Evolutionary conservation across 2,329 filamentous ascomycete genomes (phyloP), one percentile per base, ranked within the genome.

Genomic region (Nothophaeocryptopus gaeumannii): DNA sequence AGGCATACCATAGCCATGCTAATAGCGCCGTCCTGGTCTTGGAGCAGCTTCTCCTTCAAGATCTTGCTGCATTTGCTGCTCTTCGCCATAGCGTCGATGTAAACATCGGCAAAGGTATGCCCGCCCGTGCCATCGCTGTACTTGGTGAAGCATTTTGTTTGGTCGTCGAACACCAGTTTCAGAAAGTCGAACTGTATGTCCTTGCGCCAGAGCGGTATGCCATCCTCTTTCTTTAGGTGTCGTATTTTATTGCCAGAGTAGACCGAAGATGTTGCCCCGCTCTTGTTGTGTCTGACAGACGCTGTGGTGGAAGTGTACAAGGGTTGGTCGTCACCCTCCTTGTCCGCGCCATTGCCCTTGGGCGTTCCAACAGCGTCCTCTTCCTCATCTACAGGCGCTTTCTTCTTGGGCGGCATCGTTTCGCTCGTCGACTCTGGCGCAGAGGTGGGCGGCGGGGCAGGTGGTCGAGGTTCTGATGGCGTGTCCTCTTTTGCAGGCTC

Each of bases 41-140:
- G 93, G 64, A 96, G 79, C 58, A 99, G 79, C 76, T 99, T 97
- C 72, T 99, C 93, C 70, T 95, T 89, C 57, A 99, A 78, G 42
- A 99, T 93, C 74, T 97, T 97, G 78, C 93, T 97, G 26, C 92
- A 97, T 77, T 99, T 99, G 78, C 89, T 96, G 74, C 93, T 99
- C 70, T 90, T 83, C 2, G 93, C 90, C 92, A 99, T 97, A 53
- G 93, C 92, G 71, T 97, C 93, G 64, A 99, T 92, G 72, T 99
- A 99, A 53, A 99, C 82, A 69, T 97, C 91, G 54, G 93, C 91
- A 69, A 99, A 99, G 7, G 79, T 82, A 63, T 80, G 71, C 58
- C 82, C 87, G 63, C 87, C 84, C 64, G 85, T 84, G 50, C 80
- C 80, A 61, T 96, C 90, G 69, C 92, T 95, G 68, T 88, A 87